Evolutionary conservation across 345 rosid genomes (phyloP).

Genomic region (Brassica juncea): DNA sequence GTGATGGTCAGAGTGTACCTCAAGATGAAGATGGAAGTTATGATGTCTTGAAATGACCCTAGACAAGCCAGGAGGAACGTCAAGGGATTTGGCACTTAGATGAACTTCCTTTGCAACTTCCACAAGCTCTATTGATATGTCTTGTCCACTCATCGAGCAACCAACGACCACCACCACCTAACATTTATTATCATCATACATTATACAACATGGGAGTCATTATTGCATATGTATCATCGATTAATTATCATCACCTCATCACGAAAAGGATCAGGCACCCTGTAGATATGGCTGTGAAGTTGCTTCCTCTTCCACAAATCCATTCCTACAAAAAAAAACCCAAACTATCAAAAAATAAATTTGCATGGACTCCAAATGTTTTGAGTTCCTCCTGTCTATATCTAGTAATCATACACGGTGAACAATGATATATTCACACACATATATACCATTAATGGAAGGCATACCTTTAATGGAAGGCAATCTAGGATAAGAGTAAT

Average conservation of each 20-base stretch:
- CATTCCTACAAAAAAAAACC: constrained; percentile 54
- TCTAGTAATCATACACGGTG: neutral
- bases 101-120: constrained; percentile 70
- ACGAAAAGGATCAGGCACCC: constrained; percentile 71
- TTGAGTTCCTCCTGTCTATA: neutral
- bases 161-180: constrained; percentile 84
- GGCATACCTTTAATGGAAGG: constrained; percentile 86
- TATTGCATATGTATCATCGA: neutral
- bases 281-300: constrained; percentile 75
- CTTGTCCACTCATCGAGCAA: constrained; percentile 75
- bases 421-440: neutral
- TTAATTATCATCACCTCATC: constrained; percentile 49
- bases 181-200: neutral
- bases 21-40: constrained; percentile 56
- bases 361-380: neutral
- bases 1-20: constrained; percentile 43
- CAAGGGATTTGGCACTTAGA: constrained; percentile 60
- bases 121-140: constrained; percentile 78
- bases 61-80: constrained; percentile 58
- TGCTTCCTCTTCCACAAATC: constrained; percentile 81
- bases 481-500: constrained; percentile 71
- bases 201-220: neutral
- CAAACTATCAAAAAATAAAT: neutral
- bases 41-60: constrained; percentile 58
- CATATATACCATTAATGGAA: constrained; percentile 52